A percentile compares a stretch with the other conserved stretches of the same genome.
These are phyloP conservation scores for Exophiala aquamarina DNA, from an alignment of 2,329 filamentous ascomycete species.

Conservation along the genomic window DNA sequence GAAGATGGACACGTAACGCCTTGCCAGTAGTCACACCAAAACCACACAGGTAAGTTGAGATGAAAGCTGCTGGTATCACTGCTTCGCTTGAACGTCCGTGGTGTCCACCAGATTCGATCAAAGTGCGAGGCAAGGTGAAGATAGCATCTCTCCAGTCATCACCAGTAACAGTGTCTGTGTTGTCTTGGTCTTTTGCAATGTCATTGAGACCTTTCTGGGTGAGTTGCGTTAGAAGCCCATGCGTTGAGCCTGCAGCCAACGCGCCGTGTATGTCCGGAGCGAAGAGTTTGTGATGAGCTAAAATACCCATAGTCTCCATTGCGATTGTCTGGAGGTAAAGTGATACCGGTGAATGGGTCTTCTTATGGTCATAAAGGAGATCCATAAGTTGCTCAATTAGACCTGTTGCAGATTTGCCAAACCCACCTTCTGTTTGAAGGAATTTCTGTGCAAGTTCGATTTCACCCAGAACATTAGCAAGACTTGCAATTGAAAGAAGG, in stretches of 20 bases:
- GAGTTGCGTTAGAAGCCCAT: constrained; percentile 90
- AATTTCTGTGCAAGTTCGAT: constrained; percentile 81
- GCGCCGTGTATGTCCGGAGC: constrained; percentile 81
- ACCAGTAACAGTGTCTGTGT: constrained; percentile 61
- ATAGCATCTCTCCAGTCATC: constrained; percentile 90
- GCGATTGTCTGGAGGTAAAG: constrained; percentile 78
- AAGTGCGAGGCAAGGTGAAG: constrained; percentile 80
- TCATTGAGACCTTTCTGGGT: constrained; percentile 86
- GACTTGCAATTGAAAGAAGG: constrained; percentile 81
- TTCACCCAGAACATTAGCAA: constrained; percentile 87
- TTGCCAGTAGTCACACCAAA: constrained; percentile 78
- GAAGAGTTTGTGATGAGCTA: constrained; percentile 75
- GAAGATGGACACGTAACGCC: constrained; percentile 79
- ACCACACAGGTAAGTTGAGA: constrained; percentile 87
- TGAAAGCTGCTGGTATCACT: constrained; percentile 75
- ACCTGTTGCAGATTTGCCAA: constrained; percentile 77
- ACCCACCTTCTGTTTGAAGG: constrained; percentile 82
- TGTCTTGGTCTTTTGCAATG: constrained; percentile 63
- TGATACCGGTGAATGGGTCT: constrained; percentile 67
- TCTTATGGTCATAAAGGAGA: constrained; percentile 78
- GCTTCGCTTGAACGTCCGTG: constrained; percentile 68
- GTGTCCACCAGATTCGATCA: constrained; percentile 41
- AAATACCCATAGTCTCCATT: constrained; percentile 77
- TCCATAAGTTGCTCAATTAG: constrained; percentile 90
- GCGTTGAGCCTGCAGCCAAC: constrained; percentile 93